A percentile compares a stretch with the other conserved stretches of the same genome.
phyloP scores from a whole-genome alignment of 2,329 filamentous ascomycete species.

The Penicillium sp. region DNA sequence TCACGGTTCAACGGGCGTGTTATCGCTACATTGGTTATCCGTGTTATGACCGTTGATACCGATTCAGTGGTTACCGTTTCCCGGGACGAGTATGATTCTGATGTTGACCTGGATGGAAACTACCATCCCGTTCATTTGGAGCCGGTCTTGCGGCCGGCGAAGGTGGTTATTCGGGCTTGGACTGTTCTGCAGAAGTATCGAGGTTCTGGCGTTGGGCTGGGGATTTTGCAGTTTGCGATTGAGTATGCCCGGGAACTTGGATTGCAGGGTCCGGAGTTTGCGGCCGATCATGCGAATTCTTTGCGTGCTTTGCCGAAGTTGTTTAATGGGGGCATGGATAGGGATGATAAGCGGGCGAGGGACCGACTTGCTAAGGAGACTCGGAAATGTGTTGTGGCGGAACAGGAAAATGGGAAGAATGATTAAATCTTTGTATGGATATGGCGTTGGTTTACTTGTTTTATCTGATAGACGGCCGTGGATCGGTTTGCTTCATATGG shows the following conservation, averaged over 20 bases:
- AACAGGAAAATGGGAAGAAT: not conserved
- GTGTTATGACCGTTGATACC: slow-evolving; percentile 17
- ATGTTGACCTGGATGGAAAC: not conserved
- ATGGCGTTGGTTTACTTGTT: not conserved
- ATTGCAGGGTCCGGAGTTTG: slow-evolving; percentile 69
- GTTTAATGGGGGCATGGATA: slow-evolving; percentile 1
- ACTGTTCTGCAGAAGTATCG: slow-evolving; percentile 71
- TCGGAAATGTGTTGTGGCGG: not conserved
- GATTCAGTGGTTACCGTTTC: not conserved
- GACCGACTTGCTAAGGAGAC: not conserved
- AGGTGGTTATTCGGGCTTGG: slow-evolving; percentile 70
- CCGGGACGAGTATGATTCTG: not conserved
- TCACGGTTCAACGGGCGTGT: slow-evolving; percentile 57
- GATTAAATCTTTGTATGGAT: not conserved
- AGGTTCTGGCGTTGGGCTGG: slow-evolving; percentile 68
- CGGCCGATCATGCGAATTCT: slow-evolving; percentile 74
- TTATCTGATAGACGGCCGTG: too few relatives aligned
- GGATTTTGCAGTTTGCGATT: slow-evolving; percentile 72
- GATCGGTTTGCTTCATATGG: too few relatives aligned
- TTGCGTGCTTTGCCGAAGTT: slow-evolving; percentile 58
- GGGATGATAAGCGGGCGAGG: not conserved
- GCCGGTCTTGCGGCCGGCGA: not conserved
- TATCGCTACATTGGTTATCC: slow-evolving; percentile 68
- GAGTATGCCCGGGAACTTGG: slow-evolving; percentile 65
- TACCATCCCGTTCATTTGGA: not conserved